Evolutionary conservation across 169 alveolate genomes (phyloP), one percentile per base, ranked within the genome.

Genomic region (Plasmodium adleri): DNA sequence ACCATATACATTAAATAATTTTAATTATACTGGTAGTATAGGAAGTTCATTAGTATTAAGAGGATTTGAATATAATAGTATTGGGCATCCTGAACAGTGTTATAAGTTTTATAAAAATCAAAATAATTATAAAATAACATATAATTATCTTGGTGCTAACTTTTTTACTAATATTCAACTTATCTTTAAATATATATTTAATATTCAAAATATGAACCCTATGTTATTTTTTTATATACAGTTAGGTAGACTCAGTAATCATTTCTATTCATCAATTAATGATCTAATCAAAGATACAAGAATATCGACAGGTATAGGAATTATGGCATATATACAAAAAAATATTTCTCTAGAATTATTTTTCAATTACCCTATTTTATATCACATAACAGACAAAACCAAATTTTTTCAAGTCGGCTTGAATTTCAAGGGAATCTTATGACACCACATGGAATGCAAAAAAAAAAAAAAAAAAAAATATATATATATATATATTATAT

Each of bases 1-100:
- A 26, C 68, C 50, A 1, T 66, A 26, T 24, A 60, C 67, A 15
- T 28, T 85, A 13, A 64, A 63, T 12, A 50, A 45, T 32, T 85
- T 85, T 64, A 72, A 85, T 59, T 85, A 59, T n/a, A 85, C 87
- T 63, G 92, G 92, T 15, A 85, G 92, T 52, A 59, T 85, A 8
- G 92, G 92, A 1, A 68, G 76, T 50, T 68, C 86, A 8, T 63
- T 85, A 71, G 70, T 74, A 10, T 85, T 85, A 17, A 6, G 92
- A 45, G 92, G 92, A 0, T 85, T 85, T 52, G 92, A 85, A 71
- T 32, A 85, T 49, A 85, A 59, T 22, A 20, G 70, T 20, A 85
- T 72, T 24, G 92, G 92, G 2, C 7, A 13, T 24, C n/a, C 74
- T 59, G 92, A 85, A 3, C 32, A 22, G 0, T 47, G 87, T 28